Conservation (phyloP, 345 rosid genomes). For the Physaria fendleri region DNA sequence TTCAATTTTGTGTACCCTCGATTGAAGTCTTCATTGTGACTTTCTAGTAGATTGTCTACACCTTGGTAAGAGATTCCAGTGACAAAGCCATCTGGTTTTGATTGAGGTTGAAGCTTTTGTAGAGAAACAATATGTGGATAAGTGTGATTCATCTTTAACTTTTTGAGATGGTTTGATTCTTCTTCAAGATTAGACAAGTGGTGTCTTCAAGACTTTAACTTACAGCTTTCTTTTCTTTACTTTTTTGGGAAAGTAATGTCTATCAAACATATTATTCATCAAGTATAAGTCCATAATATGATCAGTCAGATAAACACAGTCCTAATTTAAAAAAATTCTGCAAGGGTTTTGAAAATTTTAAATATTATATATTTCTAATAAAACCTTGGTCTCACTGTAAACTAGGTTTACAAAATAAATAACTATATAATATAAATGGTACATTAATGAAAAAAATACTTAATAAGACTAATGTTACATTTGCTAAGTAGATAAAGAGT, state of each 20-base stretch:
- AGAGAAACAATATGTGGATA: constrained; percentile 8
- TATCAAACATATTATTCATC: neutral
- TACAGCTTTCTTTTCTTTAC: constrained; percentile 6
- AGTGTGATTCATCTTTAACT: neutral
- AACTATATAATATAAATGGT: no score
- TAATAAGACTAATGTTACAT: neutral
- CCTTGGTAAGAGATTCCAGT: constrained; percentile 55
- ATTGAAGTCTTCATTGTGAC: constrained; percentile 51
- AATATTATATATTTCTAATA: no score
- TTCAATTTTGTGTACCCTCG: constrained; percentile 48
- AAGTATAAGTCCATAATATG: no score
- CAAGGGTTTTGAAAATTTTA: no score
- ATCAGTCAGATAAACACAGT: no score
- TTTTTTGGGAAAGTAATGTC: neutral
- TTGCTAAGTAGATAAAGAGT: neutral
- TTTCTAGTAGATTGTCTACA: constrained; percentile 78
- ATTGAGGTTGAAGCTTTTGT: constrained; percentile 23
- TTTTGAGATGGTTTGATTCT: constrained; percentile 4
- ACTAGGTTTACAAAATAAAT: no score
- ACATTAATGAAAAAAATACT: no score
- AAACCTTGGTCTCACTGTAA: no score
- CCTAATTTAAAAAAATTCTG: no score
- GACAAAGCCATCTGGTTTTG: constrained; percentile 76
- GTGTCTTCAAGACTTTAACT: constrained; percentile 18
- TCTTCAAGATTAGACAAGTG: constrained; percentile 24